phyloP scores from a whole-genome alignment of 2,329 filamentous ascomycete genomes.

The Apiospora saccharicola region DNA sequence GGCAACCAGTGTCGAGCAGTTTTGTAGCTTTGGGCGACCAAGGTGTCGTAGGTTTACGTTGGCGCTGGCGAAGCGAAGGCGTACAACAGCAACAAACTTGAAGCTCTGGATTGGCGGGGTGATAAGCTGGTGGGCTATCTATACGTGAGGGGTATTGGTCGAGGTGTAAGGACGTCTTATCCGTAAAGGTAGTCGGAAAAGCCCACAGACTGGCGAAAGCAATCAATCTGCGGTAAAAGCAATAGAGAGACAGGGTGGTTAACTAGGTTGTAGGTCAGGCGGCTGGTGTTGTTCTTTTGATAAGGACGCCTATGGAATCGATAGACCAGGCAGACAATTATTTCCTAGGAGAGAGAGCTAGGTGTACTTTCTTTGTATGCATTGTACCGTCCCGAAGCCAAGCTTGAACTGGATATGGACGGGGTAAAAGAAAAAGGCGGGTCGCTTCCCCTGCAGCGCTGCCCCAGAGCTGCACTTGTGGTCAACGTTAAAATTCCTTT shows the following conservation, averaged over 20 bases:
- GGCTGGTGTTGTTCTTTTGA: slow-evolving; percentile 4
- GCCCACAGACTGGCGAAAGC: not conserved
- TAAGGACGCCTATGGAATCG: not conserved
- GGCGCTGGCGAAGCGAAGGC: not conserved
- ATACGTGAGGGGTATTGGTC: slow-evolving; percentile 14
- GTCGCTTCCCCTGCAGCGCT: not conserved
- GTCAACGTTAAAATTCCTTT: not conserved
- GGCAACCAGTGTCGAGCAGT: not conserved
- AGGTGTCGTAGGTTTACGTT: not conserved
- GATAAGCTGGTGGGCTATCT: slow-evolving; percentile 1
- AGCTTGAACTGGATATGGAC: not conserved
- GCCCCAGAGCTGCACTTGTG: not conserved
- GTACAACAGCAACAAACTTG: not conserved
- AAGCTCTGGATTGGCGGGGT: slow-evolving; percentile 14
- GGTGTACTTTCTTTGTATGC: slow-evolving; percentile 6
- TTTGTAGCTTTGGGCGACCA: not conserved
- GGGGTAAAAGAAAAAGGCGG: slow-evolving; percentile 5
- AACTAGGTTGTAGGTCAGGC: slow-evolving; percentile 4
- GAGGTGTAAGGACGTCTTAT: not conserved
- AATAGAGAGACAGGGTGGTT: not conserved
- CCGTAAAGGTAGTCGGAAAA: not conserved
- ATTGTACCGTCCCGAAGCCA: not conserved
- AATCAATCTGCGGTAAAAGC: not conserved
- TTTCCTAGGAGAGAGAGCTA: not conserved
- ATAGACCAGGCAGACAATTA: not conserved